Conservation (phyloP, 805 yeast species). For the Kluyveromyces aestuarii region DNA sequence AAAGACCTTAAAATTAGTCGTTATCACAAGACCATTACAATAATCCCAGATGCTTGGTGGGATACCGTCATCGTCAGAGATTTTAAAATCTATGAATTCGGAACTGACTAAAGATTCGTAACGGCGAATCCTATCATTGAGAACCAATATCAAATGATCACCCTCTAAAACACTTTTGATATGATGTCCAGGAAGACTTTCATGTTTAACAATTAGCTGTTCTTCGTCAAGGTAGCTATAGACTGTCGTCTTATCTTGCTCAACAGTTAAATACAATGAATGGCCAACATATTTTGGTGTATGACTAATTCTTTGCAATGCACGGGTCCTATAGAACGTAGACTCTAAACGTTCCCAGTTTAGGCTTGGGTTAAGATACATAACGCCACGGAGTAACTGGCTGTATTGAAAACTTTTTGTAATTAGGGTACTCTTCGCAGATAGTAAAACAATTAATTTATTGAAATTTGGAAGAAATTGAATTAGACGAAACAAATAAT, state of each 20-base stretch:
- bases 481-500: neutral
- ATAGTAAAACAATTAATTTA: neutral
- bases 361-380: slow-evolving; percentile 31
- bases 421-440: neutral
- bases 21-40: slow-evolving; percentile 14
- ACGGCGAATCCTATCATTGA: neutral
- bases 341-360: slow-evolving; percentile 75
- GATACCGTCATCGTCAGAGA: neutral
- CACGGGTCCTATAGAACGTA: slow-evolving; percentile 55
- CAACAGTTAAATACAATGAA: neutral
- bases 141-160: neutral
- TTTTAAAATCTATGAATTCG: neutral
- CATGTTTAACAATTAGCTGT: neutral
- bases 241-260: neutral
- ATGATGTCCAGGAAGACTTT: neutral
- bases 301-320: slow-evolving; percentile 31
- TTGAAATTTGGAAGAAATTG: neutral
- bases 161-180: slow-evolving; percentile 1
- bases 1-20: slow-evolving; percentile 16
- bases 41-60: slow-evolving; percentile 21
- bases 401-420: neutral
- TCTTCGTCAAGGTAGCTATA: neutral
- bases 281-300: neutral
- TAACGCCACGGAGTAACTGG: neutral
- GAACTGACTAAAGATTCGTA: neutral